Evolutionary conservation across 169 alveolate genomes (phyloP).

Genomic region (Plasmodium yoelii): DNA sequence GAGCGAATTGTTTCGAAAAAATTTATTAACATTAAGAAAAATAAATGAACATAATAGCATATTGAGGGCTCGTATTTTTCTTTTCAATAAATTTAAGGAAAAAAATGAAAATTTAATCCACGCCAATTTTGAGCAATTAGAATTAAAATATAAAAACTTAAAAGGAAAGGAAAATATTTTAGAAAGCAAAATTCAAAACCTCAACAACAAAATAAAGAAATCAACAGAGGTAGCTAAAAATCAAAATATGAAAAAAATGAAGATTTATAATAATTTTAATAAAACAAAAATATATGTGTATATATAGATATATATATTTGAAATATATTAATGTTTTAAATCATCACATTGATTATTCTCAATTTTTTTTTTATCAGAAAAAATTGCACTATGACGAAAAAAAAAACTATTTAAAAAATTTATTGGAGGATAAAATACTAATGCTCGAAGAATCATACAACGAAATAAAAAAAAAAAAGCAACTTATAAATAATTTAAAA

Average conservation of each 20-base stretch:
- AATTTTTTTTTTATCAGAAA: conserved; percentile 7
- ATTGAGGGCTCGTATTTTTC: conserved; percentile 38
- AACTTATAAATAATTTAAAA: conserved; percentile 29
- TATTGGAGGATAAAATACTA: conserved; percentile 25
- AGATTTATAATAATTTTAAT: not conserved
- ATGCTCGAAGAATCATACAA: conserved; percentile 24
- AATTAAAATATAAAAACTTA: conserved; percentile 34
- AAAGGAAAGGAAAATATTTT: conserved; percentile 18
- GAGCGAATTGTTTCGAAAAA: conserved; percentile 20
- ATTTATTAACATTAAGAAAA: conserved; percentile 36
- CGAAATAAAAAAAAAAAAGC: conserved; percentile 19
- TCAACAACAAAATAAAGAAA: conserved; percentile 24
- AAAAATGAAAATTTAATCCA: conserved; percentile 67
- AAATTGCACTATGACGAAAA: conserved; percentile 68
- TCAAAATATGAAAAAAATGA: not conserved
- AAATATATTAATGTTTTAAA: no score
- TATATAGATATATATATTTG: no score
- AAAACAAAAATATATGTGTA: not conserved
- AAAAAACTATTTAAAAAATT: conserved; percentile 19
- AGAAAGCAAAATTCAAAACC: conserved; percentile 50
- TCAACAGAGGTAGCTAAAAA: conserved; percentile 26
- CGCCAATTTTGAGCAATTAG: conserved; percentile 63
- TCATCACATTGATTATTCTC: no score
- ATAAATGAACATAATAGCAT: conserved; percentile 61
- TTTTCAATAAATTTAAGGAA: conserved; percentile 48